These are phyloP conservation scores for Neonectria faginata DNA, from an alignment of 2,329 filamentous ascomycete species.

Conservation along the genomic window DNA sequence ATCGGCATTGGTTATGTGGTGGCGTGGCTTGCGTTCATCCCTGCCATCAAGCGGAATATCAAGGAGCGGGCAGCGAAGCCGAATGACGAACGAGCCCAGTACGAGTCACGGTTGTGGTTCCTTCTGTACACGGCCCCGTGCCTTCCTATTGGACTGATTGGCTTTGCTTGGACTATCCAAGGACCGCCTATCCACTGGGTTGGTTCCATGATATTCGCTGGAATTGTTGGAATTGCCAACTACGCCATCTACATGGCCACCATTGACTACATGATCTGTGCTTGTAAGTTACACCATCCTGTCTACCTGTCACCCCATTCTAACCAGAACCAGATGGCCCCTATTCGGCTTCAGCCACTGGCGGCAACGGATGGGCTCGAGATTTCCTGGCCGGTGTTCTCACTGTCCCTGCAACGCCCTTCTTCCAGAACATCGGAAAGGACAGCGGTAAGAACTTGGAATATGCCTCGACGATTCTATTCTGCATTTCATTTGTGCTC, in stretches of 20 bases:
- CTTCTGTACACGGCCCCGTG: slow-evolving; percentile 71
- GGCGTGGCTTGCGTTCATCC: slow-evolving; percentile 70
- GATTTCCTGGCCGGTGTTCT: slow-evolving; percentile 80
- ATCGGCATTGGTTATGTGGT: slow-evolving; percentile 75
- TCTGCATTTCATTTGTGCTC: slow-evolving; percentile 70
- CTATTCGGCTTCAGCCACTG: slow-evolving; percentile 79
- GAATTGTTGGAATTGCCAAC: slow-evolving; percentile 78
- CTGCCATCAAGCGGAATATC: slow-evolving; percentile 66
- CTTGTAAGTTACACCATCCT: slow-evolving; percentile 29
- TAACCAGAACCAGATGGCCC: slow-evolving; percentile 58
- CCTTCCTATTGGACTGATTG: slow-evolving; percentile 74
- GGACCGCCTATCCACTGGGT: slow-evolving; percentile 76
- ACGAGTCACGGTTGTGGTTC: slow-evolving; percentile 75
- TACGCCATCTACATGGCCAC: slow-evolving; percentile 81
- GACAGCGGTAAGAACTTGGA: slow-evolving; percentile 63
- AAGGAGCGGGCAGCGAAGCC: slow-evolving; percentile 63
- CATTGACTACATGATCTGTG: slow-evolving; percentile 75
- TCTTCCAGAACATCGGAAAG: slow-evolving; percentile 68
- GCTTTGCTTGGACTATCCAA: slow-evolving; percentile 76
- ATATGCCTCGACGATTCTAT: slow-evolving; percentile 73
- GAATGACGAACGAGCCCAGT: slow-evolving; percentile 70
- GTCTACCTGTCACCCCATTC: accelerated
- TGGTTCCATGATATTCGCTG: slow-evolving; percentile 72
- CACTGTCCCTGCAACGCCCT: slow-evolving; percentile 74
- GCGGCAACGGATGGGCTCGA: slow-evolving; percentile 79